A percentile compares a stretch with the other conserved stretches of the same genome.
Evolutionary conservation across 1,284 basidiomycete species (phyloP).

Genomic region (Cystobasidium sp.): DNA sequence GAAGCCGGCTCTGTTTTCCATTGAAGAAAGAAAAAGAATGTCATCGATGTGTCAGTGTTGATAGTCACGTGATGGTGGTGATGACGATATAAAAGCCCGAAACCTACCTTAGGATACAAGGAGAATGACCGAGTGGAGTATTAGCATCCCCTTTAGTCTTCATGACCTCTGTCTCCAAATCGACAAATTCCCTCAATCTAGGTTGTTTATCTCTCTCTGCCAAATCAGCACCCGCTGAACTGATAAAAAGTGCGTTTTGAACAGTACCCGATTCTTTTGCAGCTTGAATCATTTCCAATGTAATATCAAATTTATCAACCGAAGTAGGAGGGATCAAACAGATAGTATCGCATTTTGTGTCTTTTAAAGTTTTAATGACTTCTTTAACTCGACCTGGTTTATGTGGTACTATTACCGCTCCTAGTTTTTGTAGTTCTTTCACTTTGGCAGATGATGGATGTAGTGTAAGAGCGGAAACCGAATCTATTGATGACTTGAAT

Average conservation of each 20-base stretch:
- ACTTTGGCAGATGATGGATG: slow-evolving; percentile 2
- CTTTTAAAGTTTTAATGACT: slow-evolving; percentile 19
- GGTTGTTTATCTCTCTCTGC: slow-evolving; percentile 48
- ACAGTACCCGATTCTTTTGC: slow-evolving; percentile 26
- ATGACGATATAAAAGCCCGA: background rate
- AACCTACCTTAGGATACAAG: slow-evolving; percentile 45
- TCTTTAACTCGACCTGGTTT: slow-evolving; percentile 27
- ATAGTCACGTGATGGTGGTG: background rate
- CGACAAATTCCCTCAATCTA: slow-evolving; percentile 47
- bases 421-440: slow-evolving; percentile 25
- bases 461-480: slow-evolving; percentile 1
- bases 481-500: slow-evolving; percentile 14
- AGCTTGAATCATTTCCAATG: slow-evolving; percentile 25
- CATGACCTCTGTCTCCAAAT: slow-evolving; percentile 47
- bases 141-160: slow-evolving; percentile 43
- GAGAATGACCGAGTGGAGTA: slow-evolving; percentile 47
- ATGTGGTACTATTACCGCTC: slow-evolving; percentile 16
- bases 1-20: slow-evolving; percentile 43
- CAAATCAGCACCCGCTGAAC: slow-evolving; percentile 45
- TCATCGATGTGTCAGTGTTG: no score
- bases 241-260: slow-evolving; percentile 45
- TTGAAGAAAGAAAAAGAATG: background rate
- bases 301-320: slow-evolving; percentile 24
- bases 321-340: slow-evolving; percentile 27
- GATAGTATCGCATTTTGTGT: slow-evolving; percentile 21